A percentile compares a stretch with the other conserved stretches of the same genome.
phyloP scores from a whole-genome alignment of 148 eudicot species.

The Fallopia convolvulus region DNA sequence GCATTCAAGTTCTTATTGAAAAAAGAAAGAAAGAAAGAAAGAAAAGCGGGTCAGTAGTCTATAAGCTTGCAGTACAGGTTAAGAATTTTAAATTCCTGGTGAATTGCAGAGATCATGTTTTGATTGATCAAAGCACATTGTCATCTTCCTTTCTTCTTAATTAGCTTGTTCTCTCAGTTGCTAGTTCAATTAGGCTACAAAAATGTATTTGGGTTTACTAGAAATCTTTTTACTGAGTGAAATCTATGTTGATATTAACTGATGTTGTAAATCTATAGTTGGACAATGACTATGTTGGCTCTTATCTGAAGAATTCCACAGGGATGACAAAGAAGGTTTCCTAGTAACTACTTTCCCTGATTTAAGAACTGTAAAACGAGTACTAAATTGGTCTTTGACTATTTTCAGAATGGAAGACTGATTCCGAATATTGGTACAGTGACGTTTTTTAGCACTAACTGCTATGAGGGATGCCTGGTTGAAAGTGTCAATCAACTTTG shows the following conservation, averaged over 20 bases:
- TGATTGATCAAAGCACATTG: neutral
- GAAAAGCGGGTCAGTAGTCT: neutral
- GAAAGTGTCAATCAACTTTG: neutral
- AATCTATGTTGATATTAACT: neutral
- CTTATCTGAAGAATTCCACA: neutral
- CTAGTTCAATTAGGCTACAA: too few species aligned
- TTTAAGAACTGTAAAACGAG: neutral
- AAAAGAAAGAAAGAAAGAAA: too few species aligned
- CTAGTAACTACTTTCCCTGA: neutral
- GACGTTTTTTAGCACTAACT: neutral
- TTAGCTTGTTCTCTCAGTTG: too few species aligned
- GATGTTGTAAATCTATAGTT: neutral
- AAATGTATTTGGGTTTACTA: neutral
- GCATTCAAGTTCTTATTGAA: neutral
- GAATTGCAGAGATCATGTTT: too few species aligned
- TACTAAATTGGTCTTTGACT: neutral
- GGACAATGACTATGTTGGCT: too few species aligned
- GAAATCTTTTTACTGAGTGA: neutral
- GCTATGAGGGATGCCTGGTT: neutral
- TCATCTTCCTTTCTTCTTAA: neutral
- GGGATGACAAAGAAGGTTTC: neutral
- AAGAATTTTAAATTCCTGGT: too few species aligned
- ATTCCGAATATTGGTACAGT: neutral
- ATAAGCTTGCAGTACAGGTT: too few species aligned
- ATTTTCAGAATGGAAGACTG: neutral